Conservation (phyloP, 768 basidiomycete species). For the Candolleomyces efflorescens region DNA sequence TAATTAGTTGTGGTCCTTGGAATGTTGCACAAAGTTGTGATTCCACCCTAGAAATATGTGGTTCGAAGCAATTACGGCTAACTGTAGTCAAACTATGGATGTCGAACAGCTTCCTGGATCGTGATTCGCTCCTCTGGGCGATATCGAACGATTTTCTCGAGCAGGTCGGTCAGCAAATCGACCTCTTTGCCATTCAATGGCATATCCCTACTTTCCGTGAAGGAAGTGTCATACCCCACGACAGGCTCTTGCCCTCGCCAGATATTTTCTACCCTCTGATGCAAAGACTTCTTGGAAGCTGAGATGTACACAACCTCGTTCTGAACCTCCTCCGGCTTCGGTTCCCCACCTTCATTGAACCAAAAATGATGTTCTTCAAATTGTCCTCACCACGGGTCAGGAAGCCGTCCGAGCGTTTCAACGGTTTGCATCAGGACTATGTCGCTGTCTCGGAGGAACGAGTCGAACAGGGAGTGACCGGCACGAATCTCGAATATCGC, state of each 20-base stretch:
- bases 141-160: conserved; percentile 37
- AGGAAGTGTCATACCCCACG: neutral
- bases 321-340: conserved; percentile 23
- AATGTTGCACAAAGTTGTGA: too few relatives aligned
- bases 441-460: conserved; percentile 26
- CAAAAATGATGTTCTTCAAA: conserved; percentile 25
- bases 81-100: conserved; percentile 15
- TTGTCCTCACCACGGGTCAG: conserved; percentile 37
- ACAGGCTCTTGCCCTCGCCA: neutral
- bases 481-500: conserved; percentile 39
- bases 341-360: conserved; percentile 34
- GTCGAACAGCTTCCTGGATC: conserved; percentile 29
- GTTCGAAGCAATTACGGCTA: neutral
- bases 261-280: neutral
- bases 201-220: neutral
- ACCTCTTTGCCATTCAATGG: conserved; percentile 25
- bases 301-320: conserved; percentile 13
- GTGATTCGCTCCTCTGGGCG: conserved; percentile 37
- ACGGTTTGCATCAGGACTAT: conserved; percentile 31
- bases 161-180: conserved; percentile 33
- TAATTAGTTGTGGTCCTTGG: too few relatives aligned
- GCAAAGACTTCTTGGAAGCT: conserved; percentile 24
- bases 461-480: conserved; percentile 35
- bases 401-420: conserved; percentile 33
- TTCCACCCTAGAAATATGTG: too few relatives aligned